Conservation (phyloP, 1,284 basidiomycete genomes). For the Tilletia indica region DNA sequence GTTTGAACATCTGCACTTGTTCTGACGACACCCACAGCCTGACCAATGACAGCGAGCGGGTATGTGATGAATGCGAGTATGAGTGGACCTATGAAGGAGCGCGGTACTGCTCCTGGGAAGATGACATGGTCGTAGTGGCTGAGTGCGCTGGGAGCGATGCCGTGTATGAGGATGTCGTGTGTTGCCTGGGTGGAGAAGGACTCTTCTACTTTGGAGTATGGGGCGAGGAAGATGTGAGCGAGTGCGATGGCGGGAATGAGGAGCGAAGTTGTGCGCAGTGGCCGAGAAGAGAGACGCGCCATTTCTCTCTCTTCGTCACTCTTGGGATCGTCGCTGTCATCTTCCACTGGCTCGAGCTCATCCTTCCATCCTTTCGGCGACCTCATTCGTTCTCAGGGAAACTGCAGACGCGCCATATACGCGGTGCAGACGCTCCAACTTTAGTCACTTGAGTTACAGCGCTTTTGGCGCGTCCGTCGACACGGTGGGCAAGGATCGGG, state of each 20-base stretch:
- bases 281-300: not conserved
- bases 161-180: conserved; percentile 81
- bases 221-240: conserved; percentile 71
- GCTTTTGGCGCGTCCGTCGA: no score
- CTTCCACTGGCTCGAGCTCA: not conserved
- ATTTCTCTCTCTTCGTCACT: conserved; percentile 1
- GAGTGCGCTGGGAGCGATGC: conserved; percentile 57
- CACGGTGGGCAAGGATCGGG: no score
- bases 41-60: conserved; percentile 53
- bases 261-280: conserved; percentile 30
- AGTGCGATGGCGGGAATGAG: conserved; percentile 65
- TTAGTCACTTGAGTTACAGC: no score
- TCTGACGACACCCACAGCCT: conserved; percentile 58
- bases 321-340: no score
- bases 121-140: conserved; percentile 80
- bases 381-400: no score
- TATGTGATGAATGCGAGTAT: conserved; percentile 44
- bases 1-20: conserved; percentile 68
- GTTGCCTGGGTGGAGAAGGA: conserved; percentile 90
- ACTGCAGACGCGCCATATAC: no score
- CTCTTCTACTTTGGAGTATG: conserved; percentile 96
- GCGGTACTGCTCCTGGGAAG: conserved; percentile 85
- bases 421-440: no score
- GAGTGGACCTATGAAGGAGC: conserved; percentile 75
- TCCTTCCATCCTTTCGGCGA: no score